Percentiles rank a stretch among this genome's conserved stretches.
These are phyloP conservation scores for Gnomoniopsis sp. DNA, from an alignment of 2,329 filamentous ascomycete genomes.

Conservation along the genomic window DNA sequence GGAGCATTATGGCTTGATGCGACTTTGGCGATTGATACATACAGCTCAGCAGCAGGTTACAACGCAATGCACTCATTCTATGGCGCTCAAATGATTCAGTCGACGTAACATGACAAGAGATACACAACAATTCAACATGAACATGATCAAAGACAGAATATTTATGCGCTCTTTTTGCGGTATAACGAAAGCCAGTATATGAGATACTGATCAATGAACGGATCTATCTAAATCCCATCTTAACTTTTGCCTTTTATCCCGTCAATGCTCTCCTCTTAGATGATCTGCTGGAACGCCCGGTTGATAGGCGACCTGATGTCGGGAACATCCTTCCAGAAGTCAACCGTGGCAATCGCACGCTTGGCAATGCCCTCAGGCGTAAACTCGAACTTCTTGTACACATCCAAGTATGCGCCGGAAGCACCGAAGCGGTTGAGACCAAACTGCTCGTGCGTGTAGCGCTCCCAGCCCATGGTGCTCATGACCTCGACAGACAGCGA, in stretches of 20 bases:
- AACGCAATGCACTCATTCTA: too few species aligned
- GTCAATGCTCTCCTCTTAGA: constrained; percentile 52
- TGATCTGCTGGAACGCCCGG: constrained; percentile 95
- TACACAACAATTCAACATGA: too few species aligned
- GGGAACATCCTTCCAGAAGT: constrained; percentile 94
- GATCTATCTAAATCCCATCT: background rate
- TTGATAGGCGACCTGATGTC: constrained; percentile 94
- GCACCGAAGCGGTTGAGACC: constrained; percentile 99
- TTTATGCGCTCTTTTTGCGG: background rate
- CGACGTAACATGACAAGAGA: too few species aligned
- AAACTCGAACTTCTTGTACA: constrained; percentile 99
- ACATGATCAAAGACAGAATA: too few species aligned
- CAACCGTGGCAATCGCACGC: constrained; percentile 84
- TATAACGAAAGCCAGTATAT: background rate
- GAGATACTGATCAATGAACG: background rate
- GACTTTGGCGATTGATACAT: too few species aligned
- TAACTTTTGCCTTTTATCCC: background rate
- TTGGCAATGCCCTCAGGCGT: constrained; percentile 95
- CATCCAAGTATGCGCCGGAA: constrained; percentile 93
- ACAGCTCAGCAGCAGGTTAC: too few species aligned
- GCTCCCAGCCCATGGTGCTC: constrained; percentile 97
- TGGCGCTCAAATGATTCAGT: too few species aligned
- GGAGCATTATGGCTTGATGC: too few species aligned
- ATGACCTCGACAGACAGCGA: constrained; percentile 93
- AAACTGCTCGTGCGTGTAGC: constrained; percentile 99